Percentiles rank a stretch among this genome's conserved stretches.
These are phyloP conservation scores for Paramyrothecium sp. DNA, from an alignment of 2,329 filamentous ascomycete species.

Conservation along the genomic window DNA sequence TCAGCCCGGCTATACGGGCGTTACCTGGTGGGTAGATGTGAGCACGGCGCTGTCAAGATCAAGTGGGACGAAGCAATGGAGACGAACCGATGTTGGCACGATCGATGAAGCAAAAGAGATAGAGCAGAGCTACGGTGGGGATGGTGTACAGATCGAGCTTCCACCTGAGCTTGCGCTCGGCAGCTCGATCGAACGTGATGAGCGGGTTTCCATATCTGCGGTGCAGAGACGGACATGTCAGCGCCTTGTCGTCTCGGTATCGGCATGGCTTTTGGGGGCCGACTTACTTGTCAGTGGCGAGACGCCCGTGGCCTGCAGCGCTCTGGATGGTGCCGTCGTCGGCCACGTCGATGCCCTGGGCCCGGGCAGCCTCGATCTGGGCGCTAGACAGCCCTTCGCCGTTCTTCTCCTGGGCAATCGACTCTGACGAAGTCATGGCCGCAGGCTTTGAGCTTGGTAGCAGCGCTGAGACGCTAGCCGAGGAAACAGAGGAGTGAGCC, in stretches of 20 bases:
- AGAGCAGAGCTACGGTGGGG: conserved; percentile 58
- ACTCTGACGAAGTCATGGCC: not conserved
- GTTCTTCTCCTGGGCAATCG: not conserved
- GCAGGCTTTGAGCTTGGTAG: not conserved
- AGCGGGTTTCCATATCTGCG: conserved; percentile 6
- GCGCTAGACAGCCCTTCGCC: not conserved
- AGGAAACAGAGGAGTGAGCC: not conserved
- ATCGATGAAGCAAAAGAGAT: conserved; percentile 66
- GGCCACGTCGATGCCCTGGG: not conserved
- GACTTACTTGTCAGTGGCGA: not conserved
- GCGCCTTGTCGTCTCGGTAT: not conserved
- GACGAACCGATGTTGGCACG: conserved; percentile 28
- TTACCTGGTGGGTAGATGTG: conserved; percentile 41
- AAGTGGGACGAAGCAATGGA: not conserved
- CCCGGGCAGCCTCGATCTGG: not conserved
- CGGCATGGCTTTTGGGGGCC: not conserved
- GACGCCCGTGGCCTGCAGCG: not conserved
- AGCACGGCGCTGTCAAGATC: not conserved
- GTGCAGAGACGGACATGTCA: not conserved
- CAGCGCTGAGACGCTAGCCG: not conserved
- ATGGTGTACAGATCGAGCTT: conserved; percentile 62
- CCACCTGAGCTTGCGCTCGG: conserved; percentile 34
- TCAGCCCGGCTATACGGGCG: conserved; percentile 55
- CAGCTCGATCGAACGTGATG: conserved; percentile 11
- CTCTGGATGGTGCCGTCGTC: not conserved